phyloP scores from a whole-genome alignment of 495 filamentous ascomycete genomes.

The Aspergillus mulundensis region DNA sequence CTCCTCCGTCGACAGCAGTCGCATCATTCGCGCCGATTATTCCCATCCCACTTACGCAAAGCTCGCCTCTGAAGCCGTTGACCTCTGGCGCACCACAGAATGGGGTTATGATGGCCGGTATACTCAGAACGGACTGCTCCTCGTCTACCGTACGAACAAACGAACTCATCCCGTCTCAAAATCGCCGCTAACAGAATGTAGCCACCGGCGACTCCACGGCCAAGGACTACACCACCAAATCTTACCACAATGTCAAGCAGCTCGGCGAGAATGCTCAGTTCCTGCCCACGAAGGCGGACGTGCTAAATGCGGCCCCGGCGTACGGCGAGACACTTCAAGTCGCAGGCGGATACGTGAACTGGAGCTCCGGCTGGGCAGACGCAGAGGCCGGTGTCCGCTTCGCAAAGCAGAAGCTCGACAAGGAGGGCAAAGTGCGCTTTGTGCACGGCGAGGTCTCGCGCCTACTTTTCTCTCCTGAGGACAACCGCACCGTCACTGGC shows the following conservation, averaged over 20 bases:
- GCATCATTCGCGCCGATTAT: constrained; percentile 82
- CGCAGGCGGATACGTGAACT: constrained; percentile 79
- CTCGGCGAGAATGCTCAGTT: constrained; percentile 47
- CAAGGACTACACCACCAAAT: constrained; percentile 61
- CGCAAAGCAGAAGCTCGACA: constrained; percentile 59
- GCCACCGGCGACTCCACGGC: constrained; percentile 46
- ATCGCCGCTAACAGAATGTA: no score
- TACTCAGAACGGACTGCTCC: constrained; percentile 66
- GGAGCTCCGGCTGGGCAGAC: constrained; percentile 77
- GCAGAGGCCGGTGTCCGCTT: constrained; percentile 68
- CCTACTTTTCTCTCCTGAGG: constrained; percentile 39
- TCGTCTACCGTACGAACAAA: no score
- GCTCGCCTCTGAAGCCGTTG: constrained; percentile 64
- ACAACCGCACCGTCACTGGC: constrained; percentile 39
- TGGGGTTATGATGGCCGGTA: constrained; percentile 67
- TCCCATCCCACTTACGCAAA: constrained; percentile 64
- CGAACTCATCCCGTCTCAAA: no score
- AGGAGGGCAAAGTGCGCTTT: constrained; percentile 59
- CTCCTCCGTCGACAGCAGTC: constrained; percentile 69
- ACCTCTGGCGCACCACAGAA: constrained; percentile 63
- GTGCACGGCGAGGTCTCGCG: constrained; percentile 52
- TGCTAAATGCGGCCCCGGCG: constrained; percentile 41
- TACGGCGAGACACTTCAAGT: constrained; percentile 42
- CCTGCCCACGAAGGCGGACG: constrained; percentile 39
- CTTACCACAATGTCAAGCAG: constrained; percentile 59